These are phyloP conservation scores for Cucumis hystrix DNA, from an alignment of 306 rosid species.

Conservation along the genomic window DNA sequence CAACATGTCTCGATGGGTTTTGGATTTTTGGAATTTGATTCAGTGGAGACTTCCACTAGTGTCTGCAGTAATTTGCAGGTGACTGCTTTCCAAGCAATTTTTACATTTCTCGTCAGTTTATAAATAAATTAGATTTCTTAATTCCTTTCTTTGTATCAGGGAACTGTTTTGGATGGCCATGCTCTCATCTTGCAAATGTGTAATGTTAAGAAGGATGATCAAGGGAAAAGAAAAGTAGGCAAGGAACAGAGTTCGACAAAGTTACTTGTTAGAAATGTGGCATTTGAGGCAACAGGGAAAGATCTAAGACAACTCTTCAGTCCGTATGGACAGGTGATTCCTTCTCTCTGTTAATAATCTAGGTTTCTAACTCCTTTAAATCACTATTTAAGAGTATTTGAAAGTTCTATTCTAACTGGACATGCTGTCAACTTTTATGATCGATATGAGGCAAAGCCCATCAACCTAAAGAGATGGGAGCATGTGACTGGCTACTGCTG, in stretches of 20 bases:
- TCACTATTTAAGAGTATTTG: not conserved
- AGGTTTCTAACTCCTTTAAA: not conserved
- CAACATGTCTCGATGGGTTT: constrained; percentile 80
- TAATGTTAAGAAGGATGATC: constrained; percentile 56
- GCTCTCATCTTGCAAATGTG: constrained; percentile 67
- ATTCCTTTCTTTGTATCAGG: constrained; percentile 28
- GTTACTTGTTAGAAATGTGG: constrained; percentile 65
- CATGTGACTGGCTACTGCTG: not conserved
- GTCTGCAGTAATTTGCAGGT: constrained; percentile 69
- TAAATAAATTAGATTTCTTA: constrained; percentile 11
- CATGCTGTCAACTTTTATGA: not conserved
- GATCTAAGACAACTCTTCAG: constrained; percentile 75
- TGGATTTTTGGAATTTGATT: constrained; percentile 79
- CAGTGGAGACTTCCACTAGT: constrained; percentile 57
- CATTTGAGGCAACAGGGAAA: constrained; percentile 81
- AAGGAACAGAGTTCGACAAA: constrained; percentile 79
- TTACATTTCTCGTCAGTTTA: not conserved
- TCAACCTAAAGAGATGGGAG: not conserved
- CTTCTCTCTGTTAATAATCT: not conserved
- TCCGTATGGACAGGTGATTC: constrained; percentile 91
- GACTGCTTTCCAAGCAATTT: not conserved
- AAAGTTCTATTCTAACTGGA: not conserved
- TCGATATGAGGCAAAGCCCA: not conserved
- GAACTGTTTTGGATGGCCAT: constrained; percentile 78
- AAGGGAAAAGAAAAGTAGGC: constrained; percentile 29